Evolutionary conservation across 2,329 filamentous ascomycete species (phyloP), one percentile per base, ranked within the genome.

Genomic region (Sphaerostilbella broomeana): DNA sequence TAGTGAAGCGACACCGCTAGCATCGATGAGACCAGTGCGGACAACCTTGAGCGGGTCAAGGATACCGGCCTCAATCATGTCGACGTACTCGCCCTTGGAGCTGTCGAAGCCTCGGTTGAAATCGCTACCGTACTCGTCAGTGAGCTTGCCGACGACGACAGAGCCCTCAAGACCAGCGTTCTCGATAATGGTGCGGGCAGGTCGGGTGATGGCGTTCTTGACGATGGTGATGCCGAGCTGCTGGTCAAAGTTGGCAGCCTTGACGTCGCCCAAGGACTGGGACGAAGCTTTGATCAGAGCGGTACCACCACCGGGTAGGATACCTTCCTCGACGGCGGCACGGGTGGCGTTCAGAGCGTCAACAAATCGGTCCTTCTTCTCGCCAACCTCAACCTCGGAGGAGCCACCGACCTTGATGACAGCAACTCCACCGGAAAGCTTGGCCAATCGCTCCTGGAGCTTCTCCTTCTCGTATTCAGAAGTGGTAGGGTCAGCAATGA

Each of bases 381-480:
- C 92, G 53, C 89, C 84, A 42, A 98, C 92, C 77, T 98, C 92
- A 51, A 98, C 90, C 72, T 98, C 92, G 49, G 90, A 97, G 49
- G 89, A 79, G 65, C 92, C 92, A 57, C 92, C 92, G 49, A 98
- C 92, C 79, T 94, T 95, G 78, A 98, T 97, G 69, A 98, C 92
- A 56, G 92, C 92, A 56, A 98, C 92, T 77, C 92, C 92, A 50
- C 92, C 92, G 52, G 92, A 97, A 53, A 98, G 86, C 82, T 98
- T 98, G 55, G 92, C 92, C 47, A 98, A 86, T 72, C 92, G 92
- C 77, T 98, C 92, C 74, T 97, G 92, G 51, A 98, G 86, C 81
- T 98, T 98, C 84, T 98, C 92, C 80, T 95, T 97, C 80, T 98
- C 92, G 72, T 98, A 98, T 61, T 98, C 92, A 34, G 89, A 95